Base-by-base conservation (phyloP, 1,284 basidiomycete species). In the Ganoderma meredithae region DNA sequence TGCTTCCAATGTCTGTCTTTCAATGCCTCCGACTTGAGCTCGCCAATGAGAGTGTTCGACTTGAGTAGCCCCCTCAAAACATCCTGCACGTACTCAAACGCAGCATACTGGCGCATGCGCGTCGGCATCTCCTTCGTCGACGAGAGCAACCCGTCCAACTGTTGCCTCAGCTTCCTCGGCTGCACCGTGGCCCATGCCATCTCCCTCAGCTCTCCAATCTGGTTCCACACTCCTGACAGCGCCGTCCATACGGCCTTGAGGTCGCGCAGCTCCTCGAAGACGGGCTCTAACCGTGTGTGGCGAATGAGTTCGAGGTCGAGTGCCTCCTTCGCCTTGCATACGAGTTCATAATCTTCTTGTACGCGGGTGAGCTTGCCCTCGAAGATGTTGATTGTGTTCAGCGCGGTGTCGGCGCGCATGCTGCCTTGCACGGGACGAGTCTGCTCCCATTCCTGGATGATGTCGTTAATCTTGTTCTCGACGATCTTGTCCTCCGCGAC, bases 181-280 rank as follows among this genome's bases (percentile, higher is more conserved):
- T 97, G 95, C 39, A 98, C 91, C 0, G 94, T 95, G 4, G 93
- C 89, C 98, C 98, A 99, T 3, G 91, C 84, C 76, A 92, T 87
- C 76, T 99, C 97, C 67, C 94, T 86, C 62, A 99, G 82, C 78
- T 99, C 97, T 66, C 87, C 86, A 65, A 99, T 92, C 79, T 98
- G 96, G 70, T 88, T 92, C 97, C 97, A 99, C 61, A 99, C 94
- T 1, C 98, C 98, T 0, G 97, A 97, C 44, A 99, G 87, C 8
- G 98, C 98, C 0, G 96, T 99, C 98, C 98, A 99, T 27, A 99
- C 98, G 0, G 95, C 95, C 81, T 99, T 98, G 73, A 99, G 87
- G 78, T 99, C 98, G 67, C 93, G 91, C 64, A 99, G 81, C 81
- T 99, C 98, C 79, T 99, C 98, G 65, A 95, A 93, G 7, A 99